phyloP scores from a whole-genome alignment of 2,329 filamentous ascomycete genomes.

The Xylaria digitata region DNA sequence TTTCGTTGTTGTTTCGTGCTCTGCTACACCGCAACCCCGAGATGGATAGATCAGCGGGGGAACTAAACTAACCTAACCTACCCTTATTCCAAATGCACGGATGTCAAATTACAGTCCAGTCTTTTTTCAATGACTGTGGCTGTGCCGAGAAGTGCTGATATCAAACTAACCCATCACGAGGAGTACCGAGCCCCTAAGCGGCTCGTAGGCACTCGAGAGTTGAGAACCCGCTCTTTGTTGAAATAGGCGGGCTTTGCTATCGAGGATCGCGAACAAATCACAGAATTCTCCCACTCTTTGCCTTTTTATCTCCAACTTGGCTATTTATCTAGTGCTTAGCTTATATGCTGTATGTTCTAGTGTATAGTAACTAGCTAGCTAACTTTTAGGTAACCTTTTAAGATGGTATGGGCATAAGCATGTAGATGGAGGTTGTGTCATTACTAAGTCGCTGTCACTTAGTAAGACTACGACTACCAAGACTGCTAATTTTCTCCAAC shows the following conservation, averaged over 20 bases:
- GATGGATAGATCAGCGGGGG: not conserved
- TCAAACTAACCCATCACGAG: slow-evolving; percentile 57
- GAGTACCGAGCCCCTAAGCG: slow-evolving; percentile 50
- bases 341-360: not conserved
- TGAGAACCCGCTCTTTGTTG: slow-evolving; percentile 29
- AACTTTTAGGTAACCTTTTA: not conserved
- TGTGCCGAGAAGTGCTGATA: slow-evolving; percentile 99
- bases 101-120: slow-evolving; percentile 99
- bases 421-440: not conserved
- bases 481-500: not conserved
- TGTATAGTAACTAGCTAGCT: no score
- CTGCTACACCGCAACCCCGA: not conserved
- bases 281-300: not conserved
- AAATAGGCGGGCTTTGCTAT: slow-evolving; percentile 39
- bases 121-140: slow-evolving; percentile 81
- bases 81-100: slow-evolving; percentile 69
- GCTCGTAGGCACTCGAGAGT: slow-evolving; percentile 50
- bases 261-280: slow-evolving; percentile 53
- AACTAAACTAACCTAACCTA: not conserved
- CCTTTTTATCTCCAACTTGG: not conserved
- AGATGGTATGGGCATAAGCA: not conserved
- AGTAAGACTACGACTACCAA: no score
- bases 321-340: slow-evolving; percentile 9
- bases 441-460: not conserved
- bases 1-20: slow-evolving; percentile 16